phyloP scores from a whole-genome alignment of 768 basidiomycete species.

The Phallus indusiatus region DNA sequence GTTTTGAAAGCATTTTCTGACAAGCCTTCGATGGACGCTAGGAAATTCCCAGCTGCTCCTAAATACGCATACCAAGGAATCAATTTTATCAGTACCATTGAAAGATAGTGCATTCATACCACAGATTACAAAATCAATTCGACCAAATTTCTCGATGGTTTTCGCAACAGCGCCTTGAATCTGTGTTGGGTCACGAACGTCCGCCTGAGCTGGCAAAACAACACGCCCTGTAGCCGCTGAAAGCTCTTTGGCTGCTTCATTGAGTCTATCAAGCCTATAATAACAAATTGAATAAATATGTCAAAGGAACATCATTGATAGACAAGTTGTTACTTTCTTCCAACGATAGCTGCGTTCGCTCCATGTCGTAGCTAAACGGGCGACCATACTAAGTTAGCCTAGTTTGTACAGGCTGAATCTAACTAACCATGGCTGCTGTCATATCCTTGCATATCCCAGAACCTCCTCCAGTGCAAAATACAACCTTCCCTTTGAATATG shows the following conservation, averaged over 20 bases:
- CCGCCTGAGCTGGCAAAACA: slow-evolving; percentile 68
- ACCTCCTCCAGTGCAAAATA: slow-evolving; percentile 86
- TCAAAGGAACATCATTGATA: not conserved
- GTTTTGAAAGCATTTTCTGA: slow-evolving; percentile 89
- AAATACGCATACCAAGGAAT: not conserved
- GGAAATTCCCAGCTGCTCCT: slow-evolving; percentile 96
- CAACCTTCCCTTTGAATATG: slow-evolving; percentile 84
- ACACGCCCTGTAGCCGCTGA: slow-evolving; percentile 54
- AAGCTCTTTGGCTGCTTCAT: slow-evolving; percentile 60
- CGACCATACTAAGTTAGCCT: not conserved
- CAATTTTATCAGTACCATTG: not conserved
- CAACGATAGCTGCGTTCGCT: slow-evolving; percentile 71
- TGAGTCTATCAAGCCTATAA: slow-evolving; percentile 60
- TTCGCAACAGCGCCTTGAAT: slow-evolving; percentile 67
- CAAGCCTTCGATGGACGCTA: slow-evolving; percentile 74
- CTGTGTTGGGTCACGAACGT: slow-evolving; percentile 71
- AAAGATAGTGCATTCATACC: slow-evolving; percentile 36
- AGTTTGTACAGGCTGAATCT: not conserved
- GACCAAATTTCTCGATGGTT: slow-evolving; percentile 68
- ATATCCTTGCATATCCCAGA: slow-evolving; percentile 90
- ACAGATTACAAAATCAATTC: slow-evolving; percentile 92
- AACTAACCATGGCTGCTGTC: slow-evolving; percentile 69
- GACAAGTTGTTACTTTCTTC: slow-evolving; percentile 59
- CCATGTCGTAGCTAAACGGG: slow-evolving; percentile 68
- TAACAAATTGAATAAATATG: not conserved